Percentiles rank a stretch among this genome's conserved stretches.
Evolutionary conservation across 768 basidiomycete genomes (phyloP).

Genomic region (Chalciporus sphaerocephalus): DNA sequence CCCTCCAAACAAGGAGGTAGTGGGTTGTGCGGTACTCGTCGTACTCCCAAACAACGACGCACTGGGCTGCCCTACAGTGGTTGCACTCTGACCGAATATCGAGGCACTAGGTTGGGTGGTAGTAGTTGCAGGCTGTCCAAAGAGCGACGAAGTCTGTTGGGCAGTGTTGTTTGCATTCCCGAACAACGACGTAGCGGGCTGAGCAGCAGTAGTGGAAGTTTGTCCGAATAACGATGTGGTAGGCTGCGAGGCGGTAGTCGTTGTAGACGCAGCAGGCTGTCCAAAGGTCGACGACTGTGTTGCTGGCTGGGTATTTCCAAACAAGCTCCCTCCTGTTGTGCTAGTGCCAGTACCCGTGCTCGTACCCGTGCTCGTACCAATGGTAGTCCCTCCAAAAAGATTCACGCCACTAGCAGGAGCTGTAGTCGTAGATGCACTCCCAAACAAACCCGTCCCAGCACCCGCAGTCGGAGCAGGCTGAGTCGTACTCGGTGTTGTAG

Average conservation of each 20-base stretch:
- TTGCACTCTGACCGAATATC: constrained; percentile 23
- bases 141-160: constrained; percentile 18
- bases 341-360: constrained; percentile 14
- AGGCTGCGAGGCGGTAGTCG: constrained; percentile 12
- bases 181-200: constrained; percentile 1
- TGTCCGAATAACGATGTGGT: constrained; percentile 20
- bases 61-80: constrained; percentile 7
- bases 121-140: constrained; percentile 9
- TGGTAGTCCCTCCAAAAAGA: not conserved
- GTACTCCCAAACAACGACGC: not conserved
- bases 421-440: constrained; percentile 1
- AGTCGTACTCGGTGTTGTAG: not conserved
- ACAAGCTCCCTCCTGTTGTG: not conserved
- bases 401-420: not conserved
- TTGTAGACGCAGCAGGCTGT: constrained; percentile 17
- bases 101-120: constrained; percentile 13
- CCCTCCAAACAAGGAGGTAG: not conserved
- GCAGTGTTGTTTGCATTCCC: constrained; percentile 6
- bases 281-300: constrained; percentile 32
- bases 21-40: not conserved
- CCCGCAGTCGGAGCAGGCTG: constrained; percentile 3
- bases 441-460: constrained; percentile 23
- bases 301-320: constrained; percentile 7
- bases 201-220: not conserved
- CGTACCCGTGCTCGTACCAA: not conserved